A percentile compares a stretch with the other conserved stretches of the same genome.
phyloP scores from a whole-genome alignment of 1,139 yeast species.

The Suhomyces anneliseae region DNA sequence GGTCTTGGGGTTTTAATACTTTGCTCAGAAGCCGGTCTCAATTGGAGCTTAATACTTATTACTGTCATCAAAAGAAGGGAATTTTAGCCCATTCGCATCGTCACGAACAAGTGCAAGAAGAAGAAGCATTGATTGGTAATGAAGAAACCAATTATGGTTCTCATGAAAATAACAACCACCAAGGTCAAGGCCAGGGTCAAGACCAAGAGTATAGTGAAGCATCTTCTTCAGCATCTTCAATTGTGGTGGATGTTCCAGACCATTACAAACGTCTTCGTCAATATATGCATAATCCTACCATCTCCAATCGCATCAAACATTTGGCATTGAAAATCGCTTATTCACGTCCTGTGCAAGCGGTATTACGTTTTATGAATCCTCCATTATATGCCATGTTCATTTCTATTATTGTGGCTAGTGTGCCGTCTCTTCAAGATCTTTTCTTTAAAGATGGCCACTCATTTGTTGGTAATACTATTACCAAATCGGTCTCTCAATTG shows the following conservation, averaged over 20 bases:
- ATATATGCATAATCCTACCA: conserved; percentile 5
- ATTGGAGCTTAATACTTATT: conserved; percentile 39
- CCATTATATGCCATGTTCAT: conserved; percentile 91
- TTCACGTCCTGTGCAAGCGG: conserved; percentile 16
- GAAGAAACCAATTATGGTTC: background rate
- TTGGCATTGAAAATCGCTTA: conserved; percentile 2
- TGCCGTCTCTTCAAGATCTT: conserved; percentile 64
- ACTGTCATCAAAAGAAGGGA: conserved; percentile 12
- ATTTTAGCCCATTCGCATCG: conserved; percentile 12
- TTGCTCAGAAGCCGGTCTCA: conserved; percentile 54
- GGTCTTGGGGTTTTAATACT: conserved; percentile 93
- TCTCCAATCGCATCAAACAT: conserved; percentile 1
- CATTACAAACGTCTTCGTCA: conserved; percentile 7
- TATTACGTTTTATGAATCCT: conserved; percentile 76
- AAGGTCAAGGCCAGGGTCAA: background rate
- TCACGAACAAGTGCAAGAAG: conserved; percentile 7
- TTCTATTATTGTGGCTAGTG: conserved; percentile 80
- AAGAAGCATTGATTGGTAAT: conserved; percentile 7
- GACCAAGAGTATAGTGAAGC: background rate
- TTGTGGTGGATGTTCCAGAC: conserved; percentile 6
- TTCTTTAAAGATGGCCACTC: conserved; percentile 53
- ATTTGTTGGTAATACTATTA: conserved; percentile 74
- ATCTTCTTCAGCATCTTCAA: conserved; percentile 6
- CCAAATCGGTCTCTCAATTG: conserved; percentile 73
- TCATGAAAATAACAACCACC: background rate